Evolutionary conservation across 148 eudicot species (phyloP).

Genomic region (Spergularia marina): DNA sequence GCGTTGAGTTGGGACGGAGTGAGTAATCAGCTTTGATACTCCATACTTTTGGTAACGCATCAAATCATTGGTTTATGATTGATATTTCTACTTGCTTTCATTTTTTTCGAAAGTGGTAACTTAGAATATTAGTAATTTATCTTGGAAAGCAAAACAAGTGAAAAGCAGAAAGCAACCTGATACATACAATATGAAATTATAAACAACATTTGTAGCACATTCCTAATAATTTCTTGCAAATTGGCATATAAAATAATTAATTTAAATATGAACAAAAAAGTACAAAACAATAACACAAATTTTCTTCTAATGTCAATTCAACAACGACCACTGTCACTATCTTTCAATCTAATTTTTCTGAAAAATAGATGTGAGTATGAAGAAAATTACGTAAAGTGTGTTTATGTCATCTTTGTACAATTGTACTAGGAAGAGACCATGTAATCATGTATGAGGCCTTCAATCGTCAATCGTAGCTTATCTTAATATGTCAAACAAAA

Average conservation of each 20-base stretch:
- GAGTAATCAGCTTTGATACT: not conserved
- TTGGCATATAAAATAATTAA: not conserved
- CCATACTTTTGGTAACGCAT: not conserved
- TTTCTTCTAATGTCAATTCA: not conserved
- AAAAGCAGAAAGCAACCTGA: slow-evolving; percentile 15
- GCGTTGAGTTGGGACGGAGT: no score
- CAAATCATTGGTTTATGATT: slow-evolving; percentile 17
- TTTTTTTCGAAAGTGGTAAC: not conserved
- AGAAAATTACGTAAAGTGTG: no score
- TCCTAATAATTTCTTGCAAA: not conserved
- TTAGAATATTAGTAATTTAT: no score
- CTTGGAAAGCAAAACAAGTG: not conserved
- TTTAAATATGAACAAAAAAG: not conserved
- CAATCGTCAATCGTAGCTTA: no score
- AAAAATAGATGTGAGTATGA: not conserved
- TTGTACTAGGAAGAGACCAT: no score
- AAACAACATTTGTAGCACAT: not conserved
- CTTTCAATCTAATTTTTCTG: not conserved
- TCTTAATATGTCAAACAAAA: no score
- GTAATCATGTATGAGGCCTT: no score
- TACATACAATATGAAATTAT: not conserved
- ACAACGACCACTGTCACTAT: not conserved
- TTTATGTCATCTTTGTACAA: no score
- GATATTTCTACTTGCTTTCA: not conserved
- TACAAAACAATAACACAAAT: not conserved